phyloP scores from a whole-genome alignment of 352 stramenopile genomes.

The Globisporangium nodosum region DNA sequence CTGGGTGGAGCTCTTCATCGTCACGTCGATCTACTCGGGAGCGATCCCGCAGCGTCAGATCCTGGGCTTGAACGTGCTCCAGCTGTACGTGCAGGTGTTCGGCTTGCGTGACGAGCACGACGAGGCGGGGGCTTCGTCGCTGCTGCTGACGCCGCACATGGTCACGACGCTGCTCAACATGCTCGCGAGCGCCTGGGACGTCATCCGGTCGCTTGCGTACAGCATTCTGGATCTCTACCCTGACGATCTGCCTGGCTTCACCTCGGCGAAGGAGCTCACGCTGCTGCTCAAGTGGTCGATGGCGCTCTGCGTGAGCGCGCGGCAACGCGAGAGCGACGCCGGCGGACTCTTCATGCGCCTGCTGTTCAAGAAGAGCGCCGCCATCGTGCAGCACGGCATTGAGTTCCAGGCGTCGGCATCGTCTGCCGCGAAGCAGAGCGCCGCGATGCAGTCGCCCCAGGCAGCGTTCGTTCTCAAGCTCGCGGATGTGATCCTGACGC shows the following conservation, averaged over 20 bases:
- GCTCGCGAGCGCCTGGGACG: constrained; percentile 77
- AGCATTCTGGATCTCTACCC: constrained; percentile 69
- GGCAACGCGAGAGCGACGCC: constrained; percentile 79
- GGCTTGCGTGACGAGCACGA: constrained; percentile 23
- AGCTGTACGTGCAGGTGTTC: constrained; percentile 72
- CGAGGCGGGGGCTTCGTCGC: background rate
- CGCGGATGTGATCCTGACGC: constrained; percentile 38
- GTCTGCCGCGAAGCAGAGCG: background rate
- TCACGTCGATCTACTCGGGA: constrained; percentile 57
- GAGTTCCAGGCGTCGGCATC: constrained; percentile 13
- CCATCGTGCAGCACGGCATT: constrained; percentile 37
- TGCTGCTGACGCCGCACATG: constrained; percentile 56
- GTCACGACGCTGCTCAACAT: constrained; percentile 70
- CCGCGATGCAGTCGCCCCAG: constrained; percentile 14
- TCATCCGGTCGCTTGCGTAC: constrained; percentile 61
- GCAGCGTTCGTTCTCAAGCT: constrained; percentile 58
- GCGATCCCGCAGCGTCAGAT: constrained; percentile 66
- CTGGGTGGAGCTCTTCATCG: constrained; percentile 66
- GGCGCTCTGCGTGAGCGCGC: constrained; percentile 60
- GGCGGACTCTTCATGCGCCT: constrained; percentile 83
- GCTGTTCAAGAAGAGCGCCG: constrained; percentile 56
- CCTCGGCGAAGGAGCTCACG: constrained; percentile 28
- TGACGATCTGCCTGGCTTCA: constrained; percentile 53
- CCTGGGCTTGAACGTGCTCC: constrained; percentile 62
- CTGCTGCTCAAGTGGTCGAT: constrained; percentile 65